Evolutionary conservation across 1,284 basidiomycete species (phyloP), one percentile per base, ranked within the genome.

Genomic region (Veloporphyrellus conicus): DNA sequence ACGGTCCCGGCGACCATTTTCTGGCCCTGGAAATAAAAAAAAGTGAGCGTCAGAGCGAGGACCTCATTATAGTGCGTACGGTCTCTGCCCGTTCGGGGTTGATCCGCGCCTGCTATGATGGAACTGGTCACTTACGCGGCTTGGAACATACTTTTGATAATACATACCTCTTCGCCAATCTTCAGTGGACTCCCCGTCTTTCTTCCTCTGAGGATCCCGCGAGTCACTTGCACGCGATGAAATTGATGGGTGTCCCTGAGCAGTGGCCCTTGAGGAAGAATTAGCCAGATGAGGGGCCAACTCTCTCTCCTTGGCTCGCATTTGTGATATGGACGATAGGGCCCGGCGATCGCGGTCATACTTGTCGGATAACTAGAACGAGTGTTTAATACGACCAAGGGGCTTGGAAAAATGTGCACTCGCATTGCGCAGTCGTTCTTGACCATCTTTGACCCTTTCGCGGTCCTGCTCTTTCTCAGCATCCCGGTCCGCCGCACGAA

Each of bases 261-360:
- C 63, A 44, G 59, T 49, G 15, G 69, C 54, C 54, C 78, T 72
- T 36, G 69, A 69, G 6, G 73, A 61, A 52, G 70, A 36, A 25
- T 71, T 73, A 39, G 68, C 61, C 32, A 84, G 71, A 66, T 87
- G 84, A 34, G 83, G 78, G 18, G 81, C 77, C 44, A 75, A 57
- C 50, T 89, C 87, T 58, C 85, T 75, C 54, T 89, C 85, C 61
- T 87, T 84, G 48, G 68, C 73, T 41, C 84, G 74, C 43, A 79
- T 60, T 47, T 70, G 61, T 33, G 65, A 58, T 28, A 72, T 55
- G 63, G 71, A 61, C 59, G 78, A 66, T 48, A 79, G 68, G 35
- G 77, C 78, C 38, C 86, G 75, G 32, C 86, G 82, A 60, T 90
- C 88, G 36, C 89, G 82, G 69, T 90, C 87, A 61, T 84, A 90